Evolutionary conservation across 2,329 filamentous ascomycete species (phyloP), one percentile per base, ranked within the genome.

Genomic region (Parascedosporium putredinis): DNA sequence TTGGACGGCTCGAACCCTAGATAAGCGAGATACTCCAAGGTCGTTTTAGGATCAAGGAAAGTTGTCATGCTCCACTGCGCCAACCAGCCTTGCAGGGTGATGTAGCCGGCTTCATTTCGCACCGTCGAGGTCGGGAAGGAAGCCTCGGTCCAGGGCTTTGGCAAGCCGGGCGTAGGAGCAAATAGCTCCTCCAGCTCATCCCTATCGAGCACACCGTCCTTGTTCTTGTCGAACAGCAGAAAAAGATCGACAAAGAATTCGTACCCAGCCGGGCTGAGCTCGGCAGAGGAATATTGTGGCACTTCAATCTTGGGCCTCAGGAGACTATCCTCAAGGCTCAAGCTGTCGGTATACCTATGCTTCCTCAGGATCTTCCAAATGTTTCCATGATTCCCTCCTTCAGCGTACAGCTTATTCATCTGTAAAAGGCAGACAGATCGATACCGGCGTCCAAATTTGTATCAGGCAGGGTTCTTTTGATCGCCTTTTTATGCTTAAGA

Each of bases 61-160:
- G 93, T 98, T 1, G 93, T 98, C 93, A 98, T 98, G 63, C 90
- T 96, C 93, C 93, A 98, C 60, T 98, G 93, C 3, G 93, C 93
- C 33, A 98, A 78, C 93, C 93, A 98, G 2, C 93, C 93, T 65
- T 98, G 93, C 3, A 98, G 73, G 1, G 93, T 98, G 54, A 98
- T 90, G 63, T 97, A 81, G 0, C 93, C 93, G 7, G 88, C 88
- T 66, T 98, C 93, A 61, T 96, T 97, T 38, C 88, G 84, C 16
- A 97, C 91, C 0, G 93, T 96, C 22, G 88, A 95, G 1, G 86
- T 89, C 2, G 93, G 93, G 60, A 98, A 98, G 0, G 81, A 86
- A 1, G 85, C 85, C 55, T 96, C 90, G 0, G 81, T 72, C 93
- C 93, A 98, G 0, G 87, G 91, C 3, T 78, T 68, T 0, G 93